phyloP scores from a whole-genome alignment of 352 stramenopile genomes.

The Globisporangium recalcitrans region DNA sequence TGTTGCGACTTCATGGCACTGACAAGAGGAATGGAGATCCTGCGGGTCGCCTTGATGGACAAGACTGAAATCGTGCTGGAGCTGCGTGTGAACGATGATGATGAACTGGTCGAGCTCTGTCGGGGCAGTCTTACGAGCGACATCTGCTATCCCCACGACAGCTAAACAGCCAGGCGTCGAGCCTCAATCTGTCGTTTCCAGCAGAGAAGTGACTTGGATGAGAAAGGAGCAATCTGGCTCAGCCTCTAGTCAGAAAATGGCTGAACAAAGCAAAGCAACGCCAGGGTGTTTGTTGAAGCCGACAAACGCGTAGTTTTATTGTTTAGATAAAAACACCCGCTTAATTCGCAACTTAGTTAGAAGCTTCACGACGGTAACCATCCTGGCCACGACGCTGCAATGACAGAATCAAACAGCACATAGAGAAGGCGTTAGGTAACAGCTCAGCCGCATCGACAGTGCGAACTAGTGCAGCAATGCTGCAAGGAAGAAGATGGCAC shows the following conservation, averaged over 20 bases:
- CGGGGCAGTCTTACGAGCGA: background rate
- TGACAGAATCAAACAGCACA: slow-evolving; percentile 3
- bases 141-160: background rate
- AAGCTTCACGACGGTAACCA: slow-evolving; percentile 83
- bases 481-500: slow-evolving; percentile 17
- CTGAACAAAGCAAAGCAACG: background rate
- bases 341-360: slow-evolving; percentile 56
- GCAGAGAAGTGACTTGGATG: slow-evolving; percentile 2
- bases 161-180: background rate
- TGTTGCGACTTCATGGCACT: background rate
- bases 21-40: no score
- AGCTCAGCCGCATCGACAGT: slow-evolving; percentile 3
- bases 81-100: background rate
- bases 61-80: background rate
- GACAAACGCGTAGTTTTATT: slow-evolving; percentile 78
- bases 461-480: background rate
- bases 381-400: slow-evolving; percentile 69
- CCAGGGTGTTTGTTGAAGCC: slow-evolving; percentile 26
- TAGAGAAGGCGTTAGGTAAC: background rate
- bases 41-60: background rate
- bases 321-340: slow-evolving; percentile 49
- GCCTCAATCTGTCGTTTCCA: slow-evolving; percentile 2
- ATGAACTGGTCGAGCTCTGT: background rate
- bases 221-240: no score
- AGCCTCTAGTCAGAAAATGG: no score